Evolutionary conservation across 148 eudicot species (phyloP).

Genomic region (Rhododendron ovatum): DNA sequence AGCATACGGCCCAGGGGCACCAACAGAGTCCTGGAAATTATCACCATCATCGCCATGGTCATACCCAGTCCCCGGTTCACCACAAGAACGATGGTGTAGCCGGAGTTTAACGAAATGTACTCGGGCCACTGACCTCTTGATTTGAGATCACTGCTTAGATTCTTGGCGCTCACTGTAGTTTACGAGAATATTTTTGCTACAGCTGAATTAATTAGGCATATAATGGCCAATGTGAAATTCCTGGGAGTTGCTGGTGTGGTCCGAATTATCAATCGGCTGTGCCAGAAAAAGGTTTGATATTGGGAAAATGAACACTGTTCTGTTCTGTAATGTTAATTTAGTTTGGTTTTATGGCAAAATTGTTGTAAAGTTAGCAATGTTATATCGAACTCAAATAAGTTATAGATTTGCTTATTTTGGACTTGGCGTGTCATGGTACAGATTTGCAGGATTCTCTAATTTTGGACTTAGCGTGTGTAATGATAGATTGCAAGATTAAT

Average conservation of each 20-base stretch:
- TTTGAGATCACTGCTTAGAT: neutral
- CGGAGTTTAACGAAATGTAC: neutral
- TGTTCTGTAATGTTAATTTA: too few species aligned
- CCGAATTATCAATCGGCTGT: neutral
- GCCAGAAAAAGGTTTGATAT: neutral
- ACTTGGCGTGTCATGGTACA: too few species aligned
- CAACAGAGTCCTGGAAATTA: neutral
- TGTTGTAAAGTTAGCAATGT: too few species aligned
- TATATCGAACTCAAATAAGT: too few species aligned
- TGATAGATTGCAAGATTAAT: too few species aligned
- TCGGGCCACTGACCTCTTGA: neutral
- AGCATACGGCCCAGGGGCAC: neutral
- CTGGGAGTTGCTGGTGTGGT: neutral
- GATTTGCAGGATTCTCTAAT: too few species aligned
- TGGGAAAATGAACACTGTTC: too few species aligned
- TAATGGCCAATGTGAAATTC: neutral
- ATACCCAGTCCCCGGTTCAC: conserved; percentile 15
- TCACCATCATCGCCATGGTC: conserved; percentile 6
- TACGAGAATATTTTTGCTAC: neutral
- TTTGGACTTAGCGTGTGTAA: too few species aligned
- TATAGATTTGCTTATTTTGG: too few species aligned
- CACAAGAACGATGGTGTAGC: neutral
- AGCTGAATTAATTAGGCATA: too few species aligned
- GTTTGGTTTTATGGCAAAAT: neutral
- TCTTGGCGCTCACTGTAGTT: neutral